Percentiles rank a stretch among this genome's conserved stretches.
Evolutionary conservation across 2,329 filamentous ascomycete genomes (phyloP).

Genomic region (Cordyceps javanica): DNA sequence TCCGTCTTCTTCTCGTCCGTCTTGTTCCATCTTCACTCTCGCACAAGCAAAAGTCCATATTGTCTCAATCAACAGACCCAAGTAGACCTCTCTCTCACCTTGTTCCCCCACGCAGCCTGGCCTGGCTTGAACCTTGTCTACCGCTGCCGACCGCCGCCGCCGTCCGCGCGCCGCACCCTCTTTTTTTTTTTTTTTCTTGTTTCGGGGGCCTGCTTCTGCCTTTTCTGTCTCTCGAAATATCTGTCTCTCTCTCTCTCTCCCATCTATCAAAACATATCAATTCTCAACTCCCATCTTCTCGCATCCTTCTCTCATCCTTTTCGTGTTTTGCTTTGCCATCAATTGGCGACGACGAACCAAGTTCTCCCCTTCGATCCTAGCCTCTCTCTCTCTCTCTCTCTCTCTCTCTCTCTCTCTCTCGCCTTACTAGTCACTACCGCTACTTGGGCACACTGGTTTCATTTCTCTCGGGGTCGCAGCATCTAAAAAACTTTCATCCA

Average conservation of each 20-base stretch:
- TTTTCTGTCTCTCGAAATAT: not conserved
- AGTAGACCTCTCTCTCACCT: not conserved
- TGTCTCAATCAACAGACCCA: not conserved
- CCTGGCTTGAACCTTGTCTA: constrained; percentile 3
- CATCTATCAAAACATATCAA: not conserved
- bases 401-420: no score
- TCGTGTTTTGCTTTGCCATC: not conserved
- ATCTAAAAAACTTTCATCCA: not conserved
- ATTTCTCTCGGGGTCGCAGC: no score
- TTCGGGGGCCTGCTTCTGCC: not conserved
- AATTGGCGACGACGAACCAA: not conserved
- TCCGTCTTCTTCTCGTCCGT: no score
- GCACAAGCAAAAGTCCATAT: not conserved
- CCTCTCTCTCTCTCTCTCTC: no score
- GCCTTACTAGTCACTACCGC: no score
- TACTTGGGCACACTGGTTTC: no score
- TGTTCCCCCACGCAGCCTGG: not conserved
- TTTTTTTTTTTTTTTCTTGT: not conserved
- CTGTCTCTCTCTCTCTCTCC: no score
- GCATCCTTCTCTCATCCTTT: not conserved
- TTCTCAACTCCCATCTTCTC: not conserved
- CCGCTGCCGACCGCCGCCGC: not conserved
- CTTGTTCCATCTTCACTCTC: not conserved
- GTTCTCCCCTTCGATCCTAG: no score
- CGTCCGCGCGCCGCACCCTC: not conserved